phyloP scores from a whole-genome alignment of 2,329 filamentous ascomycete species.

The Aspergillus piperis region DNA sequence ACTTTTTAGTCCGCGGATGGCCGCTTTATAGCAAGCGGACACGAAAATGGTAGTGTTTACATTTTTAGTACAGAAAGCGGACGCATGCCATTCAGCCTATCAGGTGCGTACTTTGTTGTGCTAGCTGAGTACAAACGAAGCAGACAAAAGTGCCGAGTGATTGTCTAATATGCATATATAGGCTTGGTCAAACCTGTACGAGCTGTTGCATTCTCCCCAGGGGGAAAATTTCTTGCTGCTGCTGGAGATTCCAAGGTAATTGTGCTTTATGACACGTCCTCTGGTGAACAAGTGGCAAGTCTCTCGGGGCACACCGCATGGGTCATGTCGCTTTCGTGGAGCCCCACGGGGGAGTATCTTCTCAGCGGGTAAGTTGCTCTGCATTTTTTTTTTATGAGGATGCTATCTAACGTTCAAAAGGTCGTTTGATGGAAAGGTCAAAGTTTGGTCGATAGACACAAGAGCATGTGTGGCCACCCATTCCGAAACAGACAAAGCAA shows the following conservation, averaged over 20 bases:
- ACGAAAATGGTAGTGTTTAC: conserved; percentile 89
- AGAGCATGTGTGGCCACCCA: conserved; percentile 87
- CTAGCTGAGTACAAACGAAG: neutral
- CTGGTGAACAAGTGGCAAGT: conserved; percentile 89
- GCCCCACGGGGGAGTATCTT: conserved; percentile 85
- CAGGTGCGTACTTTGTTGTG: conserved; percentile 56
- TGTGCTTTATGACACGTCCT: conserved; percentile 85
- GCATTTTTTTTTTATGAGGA: neutral
- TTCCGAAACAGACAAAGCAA: conserved; percentile 79
- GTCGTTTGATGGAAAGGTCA: conserved; percentile 88
- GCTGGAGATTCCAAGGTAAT: conserved; percentile 88
- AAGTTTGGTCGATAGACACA: conserved; percentile 90
- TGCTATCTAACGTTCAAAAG: conserved; percentile 35
- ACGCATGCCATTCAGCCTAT: conserved; percentile 79
- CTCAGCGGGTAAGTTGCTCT: conserved; percentile 68
- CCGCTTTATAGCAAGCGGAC: conserved; percentile 83
- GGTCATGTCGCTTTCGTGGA: conserved; percentile 93
- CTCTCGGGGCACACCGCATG: conserved; percentile 78
- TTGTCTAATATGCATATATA: conserved; percentile 37
- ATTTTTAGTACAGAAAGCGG: conserved; percentile 93
- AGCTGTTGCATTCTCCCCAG: conserved; percentile 83
- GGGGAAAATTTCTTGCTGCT: conserved; percentile 79
- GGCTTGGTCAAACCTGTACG: conserved; percentile 86
- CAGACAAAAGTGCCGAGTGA: neutral
- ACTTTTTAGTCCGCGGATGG: conserved; percentile 65